A percentile compares a stretch with the other conserved stretches of the same genome.
Conservation (phyloP, 768 basidiomycete genomes). For the Mycena belliarum region DNA sequence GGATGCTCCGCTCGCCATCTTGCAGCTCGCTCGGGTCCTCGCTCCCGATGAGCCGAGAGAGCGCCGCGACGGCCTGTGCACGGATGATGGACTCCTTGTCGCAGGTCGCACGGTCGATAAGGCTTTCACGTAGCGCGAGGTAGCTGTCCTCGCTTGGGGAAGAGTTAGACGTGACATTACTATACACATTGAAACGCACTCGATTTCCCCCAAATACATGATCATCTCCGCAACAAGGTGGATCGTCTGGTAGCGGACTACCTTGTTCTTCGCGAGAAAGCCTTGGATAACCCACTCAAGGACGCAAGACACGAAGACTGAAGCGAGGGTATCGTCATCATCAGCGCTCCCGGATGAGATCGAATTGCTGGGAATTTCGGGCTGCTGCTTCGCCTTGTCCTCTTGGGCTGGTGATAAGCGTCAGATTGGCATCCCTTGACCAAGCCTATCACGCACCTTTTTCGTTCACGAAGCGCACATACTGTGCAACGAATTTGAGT, state of each 20-base stretch:
- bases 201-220: slow-evolving; percentile 81
- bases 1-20: slow-evolving; percentile 50
- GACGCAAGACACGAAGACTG: slow-evolving; percentile 68
- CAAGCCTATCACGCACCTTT: slow-evolving; percentile 57
- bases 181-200: slow-evolving; percentile 52
- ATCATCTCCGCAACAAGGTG: slow-evolving; percentile 88
- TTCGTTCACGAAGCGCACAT: slow-evolving; percentile 78
- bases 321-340: slow-evolving; percentile 67
- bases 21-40: slow-evolving; percentile 60
- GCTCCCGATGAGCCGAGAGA: slow-evolving; percentile 77
- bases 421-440: not conserved
- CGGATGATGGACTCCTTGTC: slow-evolving; percentile 87
- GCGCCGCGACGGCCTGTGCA: slow-evolving; percentile 81
- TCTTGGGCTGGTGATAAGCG: slow-evolving; percentile 24
- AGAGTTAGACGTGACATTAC: not conserved
- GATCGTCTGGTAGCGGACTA: slow-evolving; percentile 76
- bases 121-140: slow-evolving; percentile 56
- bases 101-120: slow-evolving; percentile 70
- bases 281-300: slow-evolving; percentile 78
- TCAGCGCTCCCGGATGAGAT: slow-evolving; percentile 36
- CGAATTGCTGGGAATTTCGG: slow-evolving; percentile 31
- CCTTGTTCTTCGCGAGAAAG: slow-evolving; percentile 90
- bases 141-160: slow-evolving; percentile 83
- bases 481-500: slow-evolving; percentile 84
- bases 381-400: slow-evolving; percentile 43